Conservation (phyloP, 164 flowering plant genomes). For the Umbilicus rupestris region DNA sequence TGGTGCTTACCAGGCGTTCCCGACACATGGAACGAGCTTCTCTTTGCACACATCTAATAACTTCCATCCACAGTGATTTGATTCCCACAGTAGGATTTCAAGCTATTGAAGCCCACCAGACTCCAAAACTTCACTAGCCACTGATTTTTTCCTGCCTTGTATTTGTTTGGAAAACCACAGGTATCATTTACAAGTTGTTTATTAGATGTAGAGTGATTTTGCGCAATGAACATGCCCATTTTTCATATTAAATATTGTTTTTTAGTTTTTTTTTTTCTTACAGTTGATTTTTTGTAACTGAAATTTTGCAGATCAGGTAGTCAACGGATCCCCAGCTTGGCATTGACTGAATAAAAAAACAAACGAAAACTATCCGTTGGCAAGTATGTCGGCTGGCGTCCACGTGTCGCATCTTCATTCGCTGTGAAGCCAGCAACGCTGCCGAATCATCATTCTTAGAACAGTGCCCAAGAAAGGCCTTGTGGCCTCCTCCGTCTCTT, state of each 20-base stretch:
- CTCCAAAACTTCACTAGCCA: background rate
- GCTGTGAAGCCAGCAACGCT: background rate
- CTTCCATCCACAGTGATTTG: background rate
- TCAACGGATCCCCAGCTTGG: background rate
- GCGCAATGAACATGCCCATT: too few species aligned
- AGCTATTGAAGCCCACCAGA: background rate
- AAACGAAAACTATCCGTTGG: conserved; percentile 1
- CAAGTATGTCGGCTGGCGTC: background rate
- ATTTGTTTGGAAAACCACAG: background rate
- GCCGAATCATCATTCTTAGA: background rate
- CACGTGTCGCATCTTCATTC: background rate
- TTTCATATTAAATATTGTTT: too few species aligned
- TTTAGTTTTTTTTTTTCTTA: too few species aligned
- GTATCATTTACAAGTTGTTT: background rate
- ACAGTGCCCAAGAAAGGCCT: conserved; percentile 1
- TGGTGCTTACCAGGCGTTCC: conserved; percentile 93
- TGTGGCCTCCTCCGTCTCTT: conserved; percentile 4
- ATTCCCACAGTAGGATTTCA: background rate
- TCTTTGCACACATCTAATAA: conserved; percentile 43
- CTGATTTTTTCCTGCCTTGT: too few species aligned
- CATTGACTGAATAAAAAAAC: background rate
- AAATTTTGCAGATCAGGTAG: background rate
- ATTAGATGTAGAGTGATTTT: too few species aligned
- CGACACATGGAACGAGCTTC: conserved; percentile 77
- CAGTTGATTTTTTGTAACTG: too few species aligned